Evolutionary conservation across 2,329 filamentous ascomycete genomes (phyloP), one percentile per base, ranked within the genome.

Genomic region (Daldinia sp.): DNA sequence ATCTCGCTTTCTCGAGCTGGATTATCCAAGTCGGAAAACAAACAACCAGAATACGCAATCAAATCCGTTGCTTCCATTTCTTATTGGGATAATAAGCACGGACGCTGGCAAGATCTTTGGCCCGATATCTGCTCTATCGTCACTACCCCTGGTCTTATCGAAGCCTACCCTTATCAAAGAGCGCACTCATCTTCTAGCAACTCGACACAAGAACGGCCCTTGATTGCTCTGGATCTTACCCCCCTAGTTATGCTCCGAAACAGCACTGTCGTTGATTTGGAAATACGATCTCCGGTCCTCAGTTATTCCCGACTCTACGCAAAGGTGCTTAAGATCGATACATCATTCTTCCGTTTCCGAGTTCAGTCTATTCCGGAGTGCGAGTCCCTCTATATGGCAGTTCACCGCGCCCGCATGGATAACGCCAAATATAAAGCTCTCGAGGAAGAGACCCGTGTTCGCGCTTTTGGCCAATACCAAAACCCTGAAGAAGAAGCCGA

Each of bases 241-340:
- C 95, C 95, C 0, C 82, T 97, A 34, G 94, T 98, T 6, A 90
- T 94, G 69, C 88, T 98, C 64, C 88, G 94, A 66, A 90, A 94
- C 72, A 95, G 94, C 71, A 99, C 93, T 19, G 92, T 91, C 3
- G 86, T 99, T 29, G 95, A 99, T 75, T 92, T 99, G 55, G 95
- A 96, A 68, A 92, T 99, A 67, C 90, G 93, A 50, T 97, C 94
- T 5, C 92, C 92, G 1, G 90, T 94, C 23, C 90, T 91, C 5
- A 75, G 83, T 30, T 87, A 76, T 62, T 74, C 74, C 15, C 68
- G 72, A 41, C 77, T 83, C 19, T 83, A 91, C 65, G 93, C 91
- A 4, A 86, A 87, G 70, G 84, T 97, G 58, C 85, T 83, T 61
- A 85, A 80, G 79, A 73, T 89, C 51, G 89, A 88, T 11, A 83